Percentiles rank a stretch among this genome's conserved stretches.
These are phyloP conservation scores for Raphidocelis subcapitata DNA, from an alignment of 139 green algal species.

Conservation along the genomic window DNA sequence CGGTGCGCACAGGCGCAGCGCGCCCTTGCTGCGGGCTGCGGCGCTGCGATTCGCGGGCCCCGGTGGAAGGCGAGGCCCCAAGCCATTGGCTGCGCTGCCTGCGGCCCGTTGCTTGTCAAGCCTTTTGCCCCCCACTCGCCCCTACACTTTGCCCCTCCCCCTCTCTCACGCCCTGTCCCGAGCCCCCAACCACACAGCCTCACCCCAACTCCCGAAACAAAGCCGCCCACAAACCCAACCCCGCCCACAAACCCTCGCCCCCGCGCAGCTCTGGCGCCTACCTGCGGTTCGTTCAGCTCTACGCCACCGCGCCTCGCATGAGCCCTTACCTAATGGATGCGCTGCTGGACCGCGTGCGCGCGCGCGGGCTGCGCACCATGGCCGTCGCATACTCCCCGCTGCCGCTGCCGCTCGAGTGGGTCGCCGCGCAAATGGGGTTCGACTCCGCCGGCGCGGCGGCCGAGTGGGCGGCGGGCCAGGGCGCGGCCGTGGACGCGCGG, in stretches of 20 bases:
- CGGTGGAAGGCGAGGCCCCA: not conserved
- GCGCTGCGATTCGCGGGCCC: too few species aligned
- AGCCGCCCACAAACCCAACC: too few species aligned
- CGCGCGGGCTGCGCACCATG: constrained; percentile 12
- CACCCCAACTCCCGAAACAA: too few species aligned
- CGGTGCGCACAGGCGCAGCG: constrained; percentile 19
- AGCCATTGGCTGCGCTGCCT: not conserved
- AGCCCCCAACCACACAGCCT: too few species aligned
- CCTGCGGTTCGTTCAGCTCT: constrained; percentile 47
- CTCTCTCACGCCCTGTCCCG: too few species aligned
- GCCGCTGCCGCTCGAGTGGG: constrained; percentile 28
- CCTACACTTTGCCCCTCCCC: not conserved
- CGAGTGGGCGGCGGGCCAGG: not conserved
- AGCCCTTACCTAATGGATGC: constrained; percentile 66
- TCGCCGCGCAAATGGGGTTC: constrained; percentile 27
- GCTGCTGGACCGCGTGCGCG: constrained; percentile 38
- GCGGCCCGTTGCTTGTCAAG: not conserved
- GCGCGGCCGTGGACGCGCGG: constrained; percentile 24
- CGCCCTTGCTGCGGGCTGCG: too few species aligned
- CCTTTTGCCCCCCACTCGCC: not conserved
- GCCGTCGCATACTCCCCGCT: constrained; percentile 16
- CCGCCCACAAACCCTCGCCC: not conserved
- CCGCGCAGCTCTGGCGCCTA: constrained; percentile 30
- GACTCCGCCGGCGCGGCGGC: constrained; percentile 19
- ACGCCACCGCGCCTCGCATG: constrained; percentile 59